Base-by-base conservation (phyloP, 2,329 filamentous ascomycete genomes). In the Cordyceps pruinosa region DNA sequence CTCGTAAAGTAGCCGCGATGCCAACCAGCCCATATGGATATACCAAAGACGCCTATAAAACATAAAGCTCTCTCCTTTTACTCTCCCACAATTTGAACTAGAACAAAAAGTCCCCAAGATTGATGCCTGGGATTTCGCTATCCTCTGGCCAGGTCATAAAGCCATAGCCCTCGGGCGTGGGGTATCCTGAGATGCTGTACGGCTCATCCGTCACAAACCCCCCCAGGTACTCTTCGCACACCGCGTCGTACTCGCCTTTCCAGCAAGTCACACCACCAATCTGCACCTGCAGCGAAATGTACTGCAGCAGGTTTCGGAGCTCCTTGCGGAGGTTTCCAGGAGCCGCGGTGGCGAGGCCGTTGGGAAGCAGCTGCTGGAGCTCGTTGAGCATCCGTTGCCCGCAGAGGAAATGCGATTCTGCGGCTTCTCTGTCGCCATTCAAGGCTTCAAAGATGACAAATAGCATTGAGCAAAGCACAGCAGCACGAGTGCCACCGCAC, bases 371-470 rank as follows among this genome's bases (percentile, higher is more conserved):
- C 17, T 52, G 50, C 19, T 67, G 56, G 21, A 73, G 66, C 53
- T 72, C 70, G 39, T 69, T 66, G 19, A 73, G 62, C 59, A 75
- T 69, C 57, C 63, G 65, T 56, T 72, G 67, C 1, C 73, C 73
- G 54, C 68, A 70, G 47, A 63, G 66, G 47, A 73, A 64, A 59
- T 75, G 73, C 8, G 66, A 61, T 15, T 72, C 63, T 0, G 72
- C 72, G 1, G 67, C 68, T 21, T 63, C 62, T 10, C 62, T 61
- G 58, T 74, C 72, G 23, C 68, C 70, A 58, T 75, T 71, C 39
- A 73, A 56, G 2, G 66, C 65, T 55, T 73, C 71, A 52, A 74
- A 73, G 52, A 71, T 66, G 55, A 69, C 66, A 60, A 73, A 73
- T 42, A 74, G 66, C 48, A 74, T 64, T 54, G 67, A 72, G 56